Conservation (phyloP, 805 yeast genomes). For the Saccharomycopsis fermentans region DNA sequence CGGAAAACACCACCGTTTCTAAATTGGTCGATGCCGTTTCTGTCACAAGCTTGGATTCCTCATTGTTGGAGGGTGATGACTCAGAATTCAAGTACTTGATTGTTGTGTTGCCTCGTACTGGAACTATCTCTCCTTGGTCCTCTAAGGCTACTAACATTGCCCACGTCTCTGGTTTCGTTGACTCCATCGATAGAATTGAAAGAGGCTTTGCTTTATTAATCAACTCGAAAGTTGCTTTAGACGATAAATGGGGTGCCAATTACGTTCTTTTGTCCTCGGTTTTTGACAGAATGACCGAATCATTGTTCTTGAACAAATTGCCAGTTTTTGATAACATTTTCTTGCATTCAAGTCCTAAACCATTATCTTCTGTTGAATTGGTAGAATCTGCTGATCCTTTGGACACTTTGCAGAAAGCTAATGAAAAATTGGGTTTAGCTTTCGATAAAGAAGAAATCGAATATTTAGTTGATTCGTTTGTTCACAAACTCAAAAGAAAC, state of each 20-base stretch:
- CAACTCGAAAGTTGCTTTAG: constrained; percentile 30
- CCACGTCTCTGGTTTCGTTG: constrained; percentile 72
- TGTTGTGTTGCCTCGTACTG: constrained; percentile 81
- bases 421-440: constrained; percentile 84
- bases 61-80: background rate
- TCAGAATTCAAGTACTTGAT: constrained; percentile 35
- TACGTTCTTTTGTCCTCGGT: constrained; percentile 57
- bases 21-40: constrained; percentile 31
- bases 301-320: constrained; percentile 44
- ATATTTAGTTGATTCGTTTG: constrained; percentile 77
- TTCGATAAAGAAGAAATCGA: constrained; percentile 88
- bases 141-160: constrained; percentile 96
- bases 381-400: constrained; percentile 35
- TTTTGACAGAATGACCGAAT: constrained; percentile 93
- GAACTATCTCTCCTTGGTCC: constrained; percentile 98
- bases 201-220: constrained; percentile 76
- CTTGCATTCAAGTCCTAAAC: constrained; percentile 70
- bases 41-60: constrained; percentile 17
- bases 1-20: constrained; percentile 34
- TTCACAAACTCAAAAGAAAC: constrained; percentile 62
- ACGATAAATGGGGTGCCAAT: constrained; percentile 31
- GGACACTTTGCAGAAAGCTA: constrained; percentile 62
- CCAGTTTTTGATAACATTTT: constrained; percentile 56
- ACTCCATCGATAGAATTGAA: constrained; percentile 72
- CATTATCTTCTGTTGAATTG: constrained; percentile 66